Conservation (phyloP, 2,329 filamentous ascomycete genomes). For the Arthrobotrys entomopaga region DNA sequence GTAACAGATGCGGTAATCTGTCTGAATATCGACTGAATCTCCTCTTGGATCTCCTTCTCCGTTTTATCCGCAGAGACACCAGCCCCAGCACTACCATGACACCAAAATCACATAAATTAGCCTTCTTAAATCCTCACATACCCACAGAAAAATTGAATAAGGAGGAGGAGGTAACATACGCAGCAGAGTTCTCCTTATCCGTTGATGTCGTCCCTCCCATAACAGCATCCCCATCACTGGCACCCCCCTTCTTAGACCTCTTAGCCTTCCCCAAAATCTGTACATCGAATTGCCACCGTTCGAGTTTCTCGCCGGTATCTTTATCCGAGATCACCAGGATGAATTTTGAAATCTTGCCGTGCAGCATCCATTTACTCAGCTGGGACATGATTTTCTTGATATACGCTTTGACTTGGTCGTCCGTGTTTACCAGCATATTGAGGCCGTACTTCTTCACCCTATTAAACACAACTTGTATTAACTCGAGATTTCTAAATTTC, state of each 20-base stretch:
- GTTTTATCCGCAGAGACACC: conserved; percentile 74
- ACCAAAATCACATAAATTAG: conserved; percentile 26
- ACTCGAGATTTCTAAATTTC: not conserved
- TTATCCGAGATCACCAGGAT: conserved; percentile 97
- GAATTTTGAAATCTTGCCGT: conserved; percentile 95
- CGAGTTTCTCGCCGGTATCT: conserved; percentile 94
- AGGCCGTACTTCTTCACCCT: conserved; percentile 97
- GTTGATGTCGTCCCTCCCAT: conserved; percentile 60
- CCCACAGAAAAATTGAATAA: conserved; percentile 59
- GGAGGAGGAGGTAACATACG: conserved; percentile 56
- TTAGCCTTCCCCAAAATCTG: conserved; percentile 56
- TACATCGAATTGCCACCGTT: conserved; percentile 98
- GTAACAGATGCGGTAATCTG: conserved; percentile 98
- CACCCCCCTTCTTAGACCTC: conserved; percentile 35
- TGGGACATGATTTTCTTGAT: conserved; percentile 99
- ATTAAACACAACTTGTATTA: conserved; percentile 61
- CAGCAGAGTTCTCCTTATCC: conserved; percentile 76
- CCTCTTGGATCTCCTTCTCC: conserved; percentile 90
- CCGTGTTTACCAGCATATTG: conserved; percentile 96
- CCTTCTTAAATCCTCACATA: conserved; percentile 60
- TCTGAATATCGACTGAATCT: conserved; percentile 95
- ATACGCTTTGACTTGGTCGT: conserved; percentile 98
- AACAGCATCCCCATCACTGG: conserved; percentile 54
- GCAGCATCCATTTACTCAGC: conserved; percentile 96
- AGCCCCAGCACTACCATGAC: conserved; percentile 55